phyloP scores from a whole-genome alignment of 768 basidiomycete genomes.

The Auricularia auricula-judae region DNA sequence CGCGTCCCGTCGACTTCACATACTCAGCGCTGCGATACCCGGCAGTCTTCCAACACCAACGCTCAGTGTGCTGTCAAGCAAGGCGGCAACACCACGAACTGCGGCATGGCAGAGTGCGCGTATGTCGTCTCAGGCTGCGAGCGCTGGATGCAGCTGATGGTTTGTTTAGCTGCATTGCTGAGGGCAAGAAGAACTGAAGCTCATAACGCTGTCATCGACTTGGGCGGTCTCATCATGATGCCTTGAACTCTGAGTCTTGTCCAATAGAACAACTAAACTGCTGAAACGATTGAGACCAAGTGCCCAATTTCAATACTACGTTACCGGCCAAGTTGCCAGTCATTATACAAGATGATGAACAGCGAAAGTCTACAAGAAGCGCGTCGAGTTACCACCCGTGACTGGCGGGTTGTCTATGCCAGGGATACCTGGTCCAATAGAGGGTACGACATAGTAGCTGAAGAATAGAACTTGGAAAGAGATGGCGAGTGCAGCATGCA shows the following conservation, averaged over 20 bases:
- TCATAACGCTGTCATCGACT: no score
- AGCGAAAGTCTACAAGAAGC: neutral
- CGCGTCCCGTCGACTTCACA: no score
- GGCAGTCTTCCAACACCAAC: neutral
- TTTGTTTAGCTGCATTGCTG: neutral
- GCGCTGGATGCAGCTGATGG: neutral
- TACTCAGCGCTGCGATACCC: neutral
- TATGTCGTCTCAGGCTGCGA: neutral
- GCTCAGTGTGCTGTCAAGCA: neutral
- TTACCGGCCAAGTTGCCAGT: no score
- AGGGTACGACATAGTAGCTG: constrained; percentile 38
- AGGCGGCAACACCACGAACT: neutral
- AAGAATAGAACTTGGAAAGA: constrained; percentile 78
- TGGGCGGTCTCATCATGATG: no score
- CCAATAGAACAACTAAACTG: no score
- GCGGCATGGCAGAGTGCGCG: neutral
- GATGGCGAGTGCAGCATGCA: constrained; percentile 75
- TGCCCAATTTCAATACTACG: no score
- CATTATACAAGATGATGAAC: no score
- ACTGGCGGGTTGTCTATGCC: neutral
- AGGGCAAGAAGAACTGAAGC: neutral
- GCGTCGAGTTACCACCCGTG: neutral
- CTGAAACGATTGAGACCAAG: no score
- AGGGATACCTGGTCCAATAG: constrained; percentile 20
- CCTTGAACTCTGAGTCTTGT: no score